Conservation (phyloP, 2,329 filamentous ascomycete genomes). For the Alternaria arborescens region DNA sequence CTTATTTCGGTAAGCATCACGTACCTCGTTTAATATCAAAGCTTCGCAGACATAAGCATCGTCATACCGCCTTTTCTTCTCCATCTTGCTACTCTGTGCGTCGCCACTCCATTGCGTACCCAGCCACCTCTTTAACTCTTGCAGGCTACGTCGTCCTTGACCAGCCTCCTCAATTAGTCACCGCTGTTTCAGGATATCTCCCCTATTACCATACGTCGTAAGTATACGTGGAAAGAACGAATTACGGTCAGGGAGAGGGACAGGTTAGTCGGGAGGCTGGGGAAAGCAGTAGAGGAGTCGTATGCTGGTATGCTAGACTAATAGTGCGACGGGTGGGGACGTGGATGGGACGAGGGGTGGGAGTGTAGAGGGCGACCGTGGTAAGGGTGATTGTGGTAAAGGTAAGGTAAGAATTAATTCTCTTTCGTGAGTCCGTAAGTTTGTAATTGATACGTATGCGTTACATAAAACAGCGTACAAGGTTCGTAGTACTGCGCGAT, state of each 20-base stretch:
- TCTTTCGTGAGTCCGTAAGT: constrained; percentile 1
- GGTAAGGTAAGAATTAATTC: background rate
- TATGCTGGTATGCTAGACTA: background rate
- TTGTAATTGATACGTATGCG: constrained; percentile 9
- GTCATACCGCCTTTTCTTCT: background rate
- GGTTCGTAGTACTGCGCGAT: constrained; percentile 2
- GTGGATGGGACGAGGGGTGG: background rate
- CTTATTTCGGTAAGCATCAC: background rate
- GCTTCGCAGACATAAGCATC: background rate
- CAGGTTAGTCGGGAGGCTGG: background rate
- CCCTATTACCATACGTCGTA: background rate
- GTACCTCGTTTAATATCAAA: background rate
- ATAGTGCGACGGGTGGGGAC: background rate
- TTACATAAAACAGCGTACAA: constrained; percentile 7
- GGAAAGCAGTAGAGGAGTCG: background rate
- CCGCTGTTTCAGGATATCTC: background rate
- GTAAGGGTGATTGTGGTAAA: background rate
- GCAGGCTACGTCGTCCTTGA: background rate
- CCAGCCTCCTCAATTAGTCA: background rate
- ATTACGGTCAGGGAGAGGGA: background rate
- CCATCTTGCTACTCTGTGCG: background rate
- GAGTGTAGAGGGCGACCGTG: background rate
- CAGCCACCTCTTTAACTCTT: background rate
- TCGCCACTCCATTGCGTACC: background rate
- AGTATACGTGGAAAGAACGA: background rate